Conservation (phyloP, 345 rosid genomes). For the Eucalyptus sp. region DNA sequence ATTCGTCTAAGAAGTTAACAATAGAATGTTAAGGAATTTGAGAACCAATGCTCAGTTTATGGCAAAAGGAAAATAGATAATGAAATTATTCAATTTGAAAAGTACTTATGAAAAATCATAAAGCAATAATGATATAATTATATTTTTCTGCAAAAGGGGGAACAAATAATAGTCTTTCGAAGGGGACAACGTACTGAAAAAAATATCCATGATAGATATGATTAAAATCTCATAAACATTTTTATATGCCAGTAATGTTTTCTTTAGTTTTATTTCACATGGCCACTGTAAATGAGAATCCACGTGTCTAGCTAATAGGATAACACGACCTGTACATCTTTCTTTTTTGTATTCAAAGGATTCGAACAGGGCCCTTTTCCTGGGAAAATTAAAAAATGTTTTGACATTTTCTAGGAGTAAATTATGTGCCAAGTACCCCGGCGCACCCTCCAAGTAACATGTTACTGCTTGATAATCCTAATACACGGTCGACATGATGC, state of each 20-base stretch:
- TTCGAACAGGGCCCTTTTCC: neutral
- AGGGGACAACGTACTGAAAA: neutral
- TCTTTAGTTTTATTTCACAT: neutral
- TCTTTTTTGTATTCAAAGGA: neutral
- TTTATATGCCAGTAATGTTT: neutral
- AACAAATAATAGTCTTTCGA: neutral
- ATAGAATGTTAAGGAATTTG: neutral
- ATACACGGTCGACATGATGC: neutral
- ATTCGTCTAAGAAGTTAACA: neutral
- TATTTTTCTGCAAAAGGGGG: neutral
- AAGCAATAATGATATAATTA: neutral
- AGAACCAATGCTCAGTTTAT: neutral
- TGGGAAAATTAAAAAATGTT: neutral
- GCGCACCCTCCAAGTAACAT: neutral
- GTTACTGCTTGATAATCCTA: neutral
- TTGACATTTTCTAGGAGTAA: neutral
- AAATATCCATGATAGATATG: neutral
- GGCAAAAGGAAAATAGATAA: neutral
- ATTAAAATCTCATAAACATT: neutral
- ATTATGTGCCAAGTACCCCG: neutral
- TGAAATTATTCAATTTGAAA: neutral
- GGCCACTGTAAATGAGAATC: neutral
- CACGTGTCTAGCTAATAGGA: neutral
- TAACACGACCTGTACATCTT: neutral
- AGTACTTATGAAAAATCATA: neutral